Conservation (phyloP, 176 grass and related monocot genomes). For the Lolium rigidum region DNA sequence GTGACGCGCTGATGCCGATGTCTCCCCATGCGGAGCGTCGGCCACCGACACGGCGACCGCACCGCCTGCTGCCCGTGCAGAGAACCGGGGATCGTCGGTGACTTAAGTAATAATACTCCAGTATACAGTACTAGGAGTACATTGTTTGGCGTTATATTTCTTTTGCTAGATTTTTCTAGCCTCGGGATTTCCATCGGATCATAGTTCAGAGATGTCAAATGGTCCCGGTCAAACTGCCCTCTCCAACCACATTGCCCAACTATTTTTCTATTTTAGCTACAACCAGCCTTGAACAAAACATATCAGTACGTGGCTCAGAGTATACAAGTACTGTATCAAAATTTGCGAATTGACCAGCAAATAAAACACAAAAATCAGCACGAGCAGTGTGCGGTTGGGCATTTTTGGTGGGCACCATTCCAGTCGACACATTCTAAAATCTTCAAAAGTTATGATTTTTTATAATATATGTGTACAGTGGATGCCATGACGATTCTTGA, state of each 20-base stretch:
- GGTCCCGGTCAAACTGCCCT: conserved; percentile 49
- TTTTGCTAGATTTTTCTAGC: neutral
- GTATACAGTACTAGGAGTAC: too few relatives aligned
- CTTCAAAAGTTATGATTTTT: too few relatives aligned
- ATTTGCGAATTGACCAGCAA: too few relatives aligned
- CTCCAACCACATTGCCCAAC: neutral
- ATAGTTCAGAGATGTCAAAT: conserved; percentile 47
- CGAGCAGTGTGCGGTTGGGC: too few relatives aligned
- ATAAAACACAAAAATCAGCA: too few relatives aligned
- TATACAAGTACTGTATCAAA: too few relatives aligned
- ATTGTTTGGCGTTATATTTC: neutral
- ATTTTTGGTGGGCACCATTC: too few relatives aligned
- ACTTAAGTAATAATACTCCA: too few relatives aligned
- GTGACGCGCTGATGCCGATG: conserved; percentile 23
- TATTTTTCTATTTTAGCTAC: neutral
- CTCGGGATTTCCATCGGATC: conserved; percentile 39
- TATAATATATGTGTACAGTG: too few relatives aligned
- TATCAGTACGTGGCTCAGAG: too few relatives aligned
- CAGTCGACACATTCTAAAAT: too few relatives aligned
- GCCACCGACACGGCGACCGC: conserved; percentile 59
- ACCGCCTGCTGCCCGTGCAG: conserved; percentile 30
- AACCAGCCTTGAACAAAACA: neutral
- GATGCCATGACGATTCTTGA: too few relatives aligned
- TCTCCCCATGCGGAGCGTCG: conserved; percentile 47
- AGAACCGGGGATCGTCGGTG: conserved; percentile 31